Evolutionary conservation across 768 basidiomycete genomes (phyloP).

Genomic region (Lactifluus piperatus): DNA sequence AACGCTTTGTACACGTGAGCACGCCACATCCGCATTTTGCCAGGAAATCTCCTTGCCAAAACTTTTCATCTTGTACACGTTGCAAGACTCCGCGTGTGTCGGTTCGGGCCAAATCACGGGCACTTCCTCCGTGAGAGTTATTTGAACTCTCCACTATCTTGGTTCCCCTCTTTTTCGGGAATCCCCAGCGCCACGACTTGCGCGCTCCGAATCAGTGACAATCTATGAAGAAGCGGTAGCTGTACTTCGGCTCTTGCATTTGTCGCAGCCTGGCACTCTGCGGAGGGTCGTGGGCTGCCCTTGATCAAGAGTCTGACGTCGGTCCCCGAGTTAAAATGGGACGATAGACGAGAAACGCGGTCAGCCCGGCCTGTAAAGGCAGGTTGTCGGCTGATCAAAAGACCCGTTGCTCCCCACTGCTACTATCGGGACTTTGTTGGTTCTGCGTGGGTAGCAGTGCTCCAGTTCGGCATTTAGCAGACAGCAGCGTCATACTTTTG

Average conservation of each 20-base stretch:
- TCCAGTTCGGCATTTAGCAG: constrained; percentile 7
- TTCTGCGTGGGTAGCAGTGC: constrained; percentile 1
- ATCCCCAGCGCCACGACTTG: constrained; percentile 16
- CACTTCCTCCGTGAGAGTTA: constrained; percentile 11
- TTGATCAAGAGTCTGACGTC: constrained; percentile 16
- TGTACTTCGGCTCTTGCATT: constrained; percentile 7
- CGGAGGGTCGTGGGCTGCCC: constrained; percentile 15
- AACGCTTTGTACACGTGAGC: constrained; percentile 18
- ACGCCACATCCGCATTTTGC: constrained; percentile 20
- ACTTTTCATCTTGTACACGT: constrained; percentile 16
- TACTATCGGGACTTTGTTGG: constrained; percentile 4
- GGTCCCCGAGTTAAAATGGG: constrained; percentile 2
- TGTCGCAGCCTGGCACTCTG: not conserved
- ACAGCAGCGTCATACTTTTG: not conserved
- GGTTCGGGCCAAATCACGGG: constrained; percentile 17
- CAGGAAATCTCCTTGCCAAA: constrained; percentile 17
- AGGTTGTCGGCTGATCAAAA: constrained; percentile 12
- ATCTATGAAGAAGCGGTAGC: constrained; percentile 16
- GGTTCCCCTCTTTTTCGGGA: constrained; percentile 1
- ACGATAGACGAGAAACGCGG: not conserved
- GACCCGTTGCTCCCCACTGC: not conserved
- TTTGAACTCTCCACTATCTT: constrained; percentile 8
- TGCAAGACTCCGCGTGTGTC: constrained; percentile 20
- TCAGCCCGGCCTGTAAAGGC: constrained; percentile 3
- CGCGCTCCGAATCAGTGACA: constrained; percentile 20